Base-by-base conservation (phyloP, 2,329 filamentous ascomycete genomes). In the Magnaporthiopsis rhizophila region DNA sequence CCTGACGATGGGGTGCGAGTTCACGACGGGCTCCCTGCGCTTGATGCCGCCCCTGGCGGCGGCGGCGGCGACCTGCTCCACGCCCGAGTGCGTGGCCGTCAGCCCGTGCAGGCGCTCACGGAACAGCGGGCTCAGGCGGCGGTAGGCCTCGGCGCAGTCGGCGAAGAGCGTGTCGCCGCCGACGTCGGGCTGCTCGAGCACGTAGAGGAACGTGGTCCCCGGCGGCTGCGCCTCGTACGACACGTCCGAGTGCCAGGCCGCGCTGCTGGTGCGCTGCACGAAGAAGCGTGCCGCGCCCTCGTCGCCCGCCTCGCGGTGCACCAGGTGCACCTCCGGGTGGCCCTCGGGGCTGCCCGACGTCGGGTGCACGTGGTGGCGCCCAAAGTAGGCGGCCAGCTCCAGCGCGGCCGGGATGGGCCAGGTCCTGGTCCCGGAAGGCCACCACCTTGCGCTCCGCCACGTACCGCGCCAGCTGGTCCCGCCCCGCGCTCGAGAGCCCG, bases 241-340 rank as follows among this genome's bases (percentile, higher is more conserved):
- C 2, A 96, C 88, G 70, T 97, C 93, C 0, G 88, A 90, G 77
- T 97, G 92, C 92, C 92, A 97, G 7, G 91, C 90, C 2, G 95
- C 87, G 1, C 88, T 90, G 75, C 88, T 93, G 1, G 90, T 92
- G n/a, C 89, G 83, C 58, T 85, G 84, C 66, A 71, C 79, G 74
- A 87, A 89, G 15, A 67, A 65, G 57, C 82, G 77, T 13, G 81
- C 76, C 15, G 81, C 83, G 2, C 80, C 83, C 8, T 81, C 85
- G 70, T 91, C 88, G 30, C 85, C 86, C 80, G 65, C 87, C 80
- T 64, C 88, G 85, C 88, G 83, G 74, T 91, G 88, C 8, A 91
- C 89, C 3, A 91, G 80, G 72, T 91, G 89, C 57, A 91, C 78
- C 71, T 90, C 84, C 0, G 89, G 88, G 71, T 83, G 83, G 21